Conservation (phyloP, 352 stramenopile genomes). For the Peronospora farinosa region DNA sequence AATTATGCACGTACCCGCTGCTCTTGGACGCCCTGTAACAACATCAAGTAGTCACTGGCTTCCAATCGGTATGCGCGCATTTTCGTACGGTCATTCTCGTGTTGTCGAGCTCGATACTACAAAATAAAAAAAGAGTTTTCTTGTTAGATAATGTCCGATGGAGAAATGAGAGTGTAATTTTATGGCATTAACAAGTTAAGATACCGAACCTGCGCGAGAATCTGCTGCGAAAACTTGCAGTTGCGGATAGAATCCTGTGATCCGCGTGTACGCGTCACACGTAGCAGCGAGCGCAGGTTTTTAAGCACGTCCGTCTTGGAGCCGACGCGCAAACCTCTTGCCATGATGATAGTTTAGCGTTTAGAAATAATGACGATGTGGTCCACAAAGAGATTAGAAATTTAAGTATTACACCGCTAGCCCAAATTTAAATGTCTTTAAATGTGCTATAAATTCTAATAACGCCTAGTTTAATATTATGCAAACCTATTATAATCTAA, state of each 20-base stretch:
- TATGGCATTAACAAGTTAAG: not conserved
- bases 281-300: constrained; percentile 66
- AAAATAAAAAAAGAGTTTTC: constrained; percentile 3
- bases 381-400: no score
- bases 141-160: constrained; percentile 2
- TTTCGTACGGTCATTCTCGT: constrained; percentile 64
- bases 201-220: constrained; percentile 53
- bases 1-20: constrained; percentile 45
- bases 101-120: constrained; percentile 65
- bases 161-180: not conserved
- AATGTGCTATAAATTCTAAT: no score
- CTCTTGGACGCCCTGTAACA: constrained; percentile 64
- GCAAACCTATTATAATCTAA: no score
- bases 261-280: constrained; percentile 53
- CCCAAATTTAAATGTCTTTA: no score
- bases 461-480: no score
- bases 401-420: no score
- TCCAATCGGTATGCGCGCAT: constrained; percentile 69
- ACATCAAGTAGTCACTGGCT: constrained; percentile 61
- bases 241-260: constrained; percentile 38
- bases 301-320: constrained; percentile 79
- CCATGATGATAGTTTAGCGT: constrained; percentile 52
- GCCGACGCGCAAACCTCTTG: constrained; percentile 63
- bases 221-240: constrained; percentile 67
- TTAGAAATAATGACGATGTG: not conserved